Evolutionary conservation across 257 asterid genomes (phyloP), one percentile per base, ranked within the genome.

Genomic region (Nicotiana benthamiana): DNA sequence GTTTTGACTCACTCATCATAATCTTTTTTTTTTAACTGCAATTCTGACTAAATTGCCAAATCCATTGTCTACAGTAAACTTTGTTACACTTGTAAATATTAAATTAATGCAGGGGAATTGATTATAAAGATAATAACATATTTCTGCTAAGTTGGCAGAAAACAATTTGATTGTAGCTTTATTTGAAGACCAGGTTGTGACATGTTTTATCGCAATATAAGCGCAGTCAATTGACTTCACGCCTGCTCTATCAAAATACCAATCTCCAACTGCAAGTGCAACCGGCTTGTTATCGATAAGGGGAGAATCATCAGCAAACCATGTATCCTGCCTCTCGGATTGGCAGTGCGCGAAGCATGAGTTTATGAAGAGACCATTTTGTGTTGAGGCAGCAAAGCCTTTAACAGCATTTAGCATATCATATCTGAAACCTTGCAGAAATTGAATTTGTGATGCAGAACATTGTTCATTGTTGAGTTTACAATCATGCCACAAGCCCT

Each of bases 121-220:
- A 81, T 84, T 80, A 87, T 57, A 78, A 59, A 24, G 63, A 79
- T 80, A 24, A 80, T 40, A 64, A 67, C 51, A 82, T 59, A 64
- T 74, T 64, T 78, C 75, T 81, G 79, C 48, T 67, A 64, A 75
- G 59, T 26, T 24, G 78, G 56, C 62, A 40, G 68, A 63, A 26
- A 40, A 36, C 68, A 22, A 82, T 60, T 20, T 40, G 77, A n/a
- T 46, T 70, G 12, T 70, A 43, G 81, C 80, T 89, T 40, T 87
- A 89, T 88, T 83, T 88, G 89, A 93, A 96, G 34, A 92, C 90
- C 88, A 91, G 89, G 85, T 94, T 93, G 93, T 94, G 97, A 65
- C 99, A 96, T 22, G 94, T 85, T 61, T 62, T 87, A 62, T 94
- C 98, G 61, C 98, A 94, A 98, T 98, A 82, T 96, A 96, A 8